A percentile compares a stretch with the other conserved stretches of the same genome.
Conservation (phyloP, 495 filamentous ascomycete species). For the Penicillium herquei region DNA sequence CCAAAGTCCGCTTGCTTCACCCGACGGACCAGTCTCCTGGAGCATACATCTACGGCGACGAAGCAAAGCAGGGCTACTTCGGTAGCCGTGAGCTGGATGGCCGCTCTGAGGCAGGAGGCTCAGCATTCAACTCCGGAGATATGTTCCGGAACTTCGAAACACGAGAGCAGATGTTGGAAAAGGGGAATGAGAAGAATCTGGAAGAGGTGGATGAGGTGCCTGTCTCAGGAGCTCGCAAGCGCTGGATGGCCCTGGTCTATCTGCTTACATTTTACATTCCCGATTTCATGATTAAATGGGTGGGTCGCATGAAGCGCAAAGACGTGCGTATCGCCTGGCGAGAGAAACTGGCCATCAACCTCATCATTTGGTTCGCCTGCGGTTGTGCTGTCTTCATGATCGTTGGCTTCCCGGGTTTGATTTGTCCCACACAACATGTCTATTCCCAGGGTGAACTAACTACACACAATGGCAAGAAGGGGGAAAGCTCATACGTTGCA, state of each 20-base stretch:
- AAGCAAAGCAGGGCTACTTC: conserved; percentile 74
- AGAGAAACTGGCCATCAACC: conserved; percentile 97
- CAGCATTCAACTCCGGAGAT: conserved; percentile 84
- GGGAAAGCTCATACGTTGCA: conserved; percentile 62
- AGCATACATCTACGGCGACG: conserved; percentile 68
- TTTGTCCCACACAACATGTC: conserved; percentile 90
- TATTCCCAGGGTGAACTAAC: conserved; percentile 78
- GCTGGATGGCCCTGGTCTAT: conserved; percentile 89
- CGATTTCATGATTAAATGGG: conserved; percentile 72
- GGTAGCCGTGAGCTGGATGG: conserved; percentile 78
- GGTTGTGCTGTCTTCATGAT: conserved; percentile 79
- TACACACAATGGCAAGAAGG: conserved; percentile 68
- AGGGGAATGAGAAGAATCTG: conserved; percentile 87
- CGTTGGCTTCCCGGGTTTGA: conserved; percentile 78
- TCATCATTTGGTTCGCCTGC: conserved; percentile 93
- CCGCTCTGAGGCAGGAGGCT: conserved; percentile 85
- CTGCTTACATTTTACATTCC: conserved; percentile 83
- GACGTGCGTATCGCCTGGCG: conserved; percentile 94
- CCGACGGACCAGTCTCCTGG: conserved; percentile 58
- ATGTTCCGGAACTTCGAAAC: conserved; percentile 99
- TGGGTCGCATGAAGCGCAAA: conserved; percentile 87
- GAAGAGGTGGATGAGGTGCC: conserved; percentile 82
- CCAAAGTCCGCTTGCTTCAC: conserved; percentile 67
- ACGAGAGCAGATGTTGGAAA: conserved; percentile 86
- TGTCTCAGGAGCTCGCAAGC: conserved; percentile 77